Percentiles rank a stretch among this genome's conserved stretches.
These are phyloP conservation scores for Trichoderma endophyticum DNA, from an alignment of 2,329 filamentous ascomycete genomes.

Conservation along the genomic window DNA sequence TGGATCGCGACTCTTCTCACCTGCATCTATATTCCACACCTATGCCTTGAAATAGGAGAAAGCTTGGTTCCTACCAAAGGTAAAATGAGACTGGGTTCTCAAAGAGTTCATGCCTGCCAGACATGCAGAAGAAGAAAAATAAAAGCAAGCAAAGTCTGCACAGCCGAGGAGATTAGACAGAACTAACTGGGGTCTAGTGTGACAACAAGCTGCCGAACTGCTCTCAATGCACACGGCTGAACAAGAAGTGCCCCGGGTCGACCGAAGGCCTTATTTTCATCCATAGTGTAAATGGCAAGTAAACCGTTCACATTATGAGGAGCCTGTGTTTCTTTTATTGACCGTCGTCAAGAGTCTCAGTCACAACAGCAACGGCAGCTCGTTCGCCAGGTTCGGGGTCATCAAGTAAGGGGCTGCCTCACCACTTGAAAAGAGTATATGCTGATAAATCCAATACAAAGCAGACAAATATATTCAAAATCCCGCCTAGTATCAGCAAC, in stretches of 20 bases:
- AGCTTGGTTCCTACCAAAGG: background rate
- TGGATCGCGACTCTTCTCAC: background rate
- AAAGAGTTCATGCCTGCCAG: background rate
- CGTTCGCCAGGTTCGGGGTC: background rate
- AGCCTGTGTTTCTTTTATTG: no score
- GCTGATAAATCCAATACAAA: background rate
- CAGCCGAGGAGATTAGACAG: background rate
- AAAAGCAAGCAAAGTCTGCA: background rate
- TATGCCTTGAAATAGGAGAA: background rate
- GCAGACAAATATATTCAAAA: background rate
- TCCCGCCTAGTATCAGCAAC: background rate
- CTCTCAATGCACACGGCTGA: background rate
- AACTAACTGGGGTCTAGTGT: background rate
- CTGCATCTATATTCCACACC: background rate
- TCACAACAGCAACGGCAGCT: background rate
- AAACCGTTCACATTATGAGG: background rate
- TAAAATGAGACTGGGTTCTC: background rate
- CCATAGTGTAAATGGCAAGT: background rate
- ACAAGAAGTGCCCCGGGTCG: slow-evolving; percentile 4
- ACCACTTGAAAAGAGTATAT: background rate
- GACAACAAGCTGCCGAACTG: slow-evolving; percentile 11
- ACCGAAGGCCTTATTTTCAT: slow-evolving; percentile 12
- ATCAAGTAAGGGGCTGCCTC: background rate
- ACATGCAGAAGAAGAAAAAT: slow-evolving; percentile 3
- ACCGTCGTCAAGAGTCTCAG: background rate